Evolutionary conservation across 1,284 basidiomycete species (phyloP).

Genomic region (Uromyces viciae-fabae): DNA sequence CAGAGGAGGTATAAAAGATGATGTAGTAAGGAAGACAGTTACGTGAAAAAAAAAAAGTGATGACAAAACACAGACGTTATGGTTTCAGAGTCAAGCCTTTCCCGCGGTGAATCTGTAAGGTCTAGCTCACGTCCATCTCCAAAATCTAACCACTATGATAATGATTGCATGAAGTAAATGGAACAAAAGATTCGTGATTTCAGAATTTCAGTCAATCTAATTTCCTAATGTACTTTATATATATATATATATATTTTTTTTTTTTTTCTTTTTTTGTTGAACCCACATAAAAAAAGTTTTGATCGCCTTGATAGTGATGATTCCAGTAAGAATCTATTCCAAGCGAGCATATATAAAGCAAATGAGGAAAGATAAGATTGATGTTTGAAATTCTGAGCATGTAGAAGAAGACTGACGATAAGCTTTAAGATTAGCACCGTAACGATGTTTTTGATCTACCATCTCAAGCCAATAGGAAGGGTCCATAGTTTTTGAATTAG

Average conservation of each 20-base stretch:
- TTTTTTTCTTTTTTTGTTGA: background rate
- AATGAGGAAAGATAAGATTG: conserved; percentile 52
- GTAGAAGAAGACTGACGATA: conserved; percentile 50
- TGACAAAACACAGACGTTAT: conserved; percentile 51
- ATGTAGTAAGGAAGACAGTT: no score
- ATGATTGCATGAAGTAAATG: background rate
- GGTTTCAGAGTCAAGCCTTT: conserved; percentile 66
- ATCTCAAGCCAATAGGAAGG: conserved; percentile 59
- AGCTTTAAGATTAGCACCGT: conserved; percentile 63
- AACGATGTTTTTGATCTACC: conserved; percentile 69
- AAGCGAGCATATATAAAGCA: background rate
- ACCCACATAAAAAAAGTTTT: conserved; percentile 71
- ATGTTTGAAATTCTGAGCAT: conserved; percentile 51
- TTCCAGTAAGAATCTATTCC: conserved; percentile 62
- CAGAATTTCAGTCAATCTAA: background rate
- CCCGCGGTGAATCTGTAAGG: conserved; percentile 65
- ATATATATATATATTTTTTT: no score
- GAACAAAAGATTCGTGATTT: no score
- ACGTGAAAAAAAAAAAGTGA: background rate
- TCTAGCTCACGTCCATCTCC: conserved; percentile 67
- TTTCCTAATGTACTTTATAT: background rate
- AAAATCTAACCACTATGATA: conserved; percentile 63
- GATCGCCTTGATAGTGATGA: conserved; percentile 61
- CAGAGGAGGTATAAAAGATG: no score
- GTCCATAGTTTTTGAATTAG: conserved; percentile 50